Evolutionary conservation across 176 grass and related monocot genomes (phyloP), one percentile per base, ranked within the genome.

Genomic region (Bolboschoenus planiculmis): DNA sequence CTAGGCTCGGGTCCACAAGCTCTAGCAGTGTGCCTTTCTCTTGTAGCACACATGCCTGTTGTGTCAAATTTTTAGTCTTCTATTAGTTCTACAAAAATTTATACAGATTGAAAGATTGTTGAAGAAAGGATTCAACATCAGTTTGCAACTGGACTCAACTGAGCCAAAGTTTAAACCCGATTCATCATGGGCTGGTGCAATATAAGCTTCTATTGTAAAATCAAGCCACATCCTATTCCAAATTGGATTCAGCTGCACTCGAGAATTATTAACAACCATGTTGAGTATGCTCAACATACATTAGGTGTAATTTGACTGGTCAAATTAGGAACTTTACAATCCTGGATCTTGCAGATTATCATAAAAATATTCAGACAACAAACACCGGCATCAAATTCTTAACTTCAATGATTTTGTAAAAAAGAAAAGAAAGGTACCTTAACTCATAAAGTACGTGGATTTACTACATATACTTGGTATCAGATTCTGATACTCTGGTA

Each of bases 41-140:
- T 29, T 93, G 90, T 58, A 98, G 87, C 77, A 95, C 92, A 58
- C 92, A 93, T 62, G 90, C 92, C 95, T 95, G 88, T 18, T 71
- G 62, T 82, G 15, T 51, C 55, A 67, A 39, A 39, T 31, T 35
- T 80, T 36, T 35, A 84, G 82, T 67, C 86, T 57, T 86, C 37
- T 82, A 68, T 85, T 57, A 81, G 33, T 55, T 39, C 14, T 43
- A 43, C 4, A 81, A 5, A 62, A 83, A 68, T 7, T 81, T 42
- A 15, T 66, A 18, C 62, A 35, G 31, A 66, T 66, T 33, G 5
- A 36, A 66, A 66, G 31, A 18, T 61, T 13, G 3, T 4, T 16
- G 13, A 66, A 36, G 30, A 13, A 72, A 43, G 9, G n/a, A 6
- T 36, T 20, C 13, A 67, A 73, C 21, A 44, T 24, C 20, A 47